A percentile compares a stretch with the other conserved stretches of the same genome.
These are phyloP conservation scores for Eutrema heterophyllum DNA, from an alignment of 345 rosid genomes.

Conservation along the genomic window DNA sequence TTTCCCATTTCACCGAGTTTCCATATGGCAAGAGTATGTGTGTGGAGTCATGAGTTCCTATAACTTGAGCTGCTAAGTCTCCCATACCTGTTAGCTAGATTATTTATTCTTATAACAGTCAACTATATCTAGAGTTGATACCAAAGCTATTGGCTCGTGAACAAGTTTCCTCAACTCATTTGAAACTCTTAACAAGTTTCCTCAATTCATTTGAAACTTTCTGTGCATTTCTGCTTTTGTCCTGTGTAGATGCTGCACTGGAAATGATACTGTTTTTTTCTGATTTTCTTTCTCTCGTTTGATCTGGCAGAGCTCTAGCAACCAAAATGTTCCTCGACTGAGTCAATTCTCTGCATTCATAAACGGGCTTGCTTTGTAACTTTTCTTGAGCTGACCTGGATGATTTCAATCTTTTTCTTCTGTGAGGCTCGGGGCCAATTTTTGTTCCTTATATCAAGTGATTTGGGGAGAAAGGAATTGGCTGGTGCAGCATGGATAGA, in stretches of 20 bases:
- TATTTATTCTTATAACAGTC: not conserved
- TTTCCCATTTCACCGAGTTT: not conserved
- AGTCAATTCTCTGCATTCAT: not conserved
- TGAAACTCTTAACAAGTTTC: not conserved
- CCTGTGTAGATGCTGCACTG: not conserved
- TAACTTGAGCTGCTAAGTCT: not conserved
- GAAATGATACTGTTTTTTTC: not conserved
- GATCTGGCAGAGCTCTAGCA: slow-evolving; percentile 31
- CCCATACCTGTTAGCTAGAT: not conserved
- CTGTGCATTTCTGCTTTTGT: not conserved
- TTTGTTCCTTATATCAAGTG: not conserved
- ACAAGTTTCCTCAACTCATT: not conserved
- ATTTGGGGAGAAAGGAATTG: not conserved
- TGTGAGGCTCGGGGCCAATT: not conserved
- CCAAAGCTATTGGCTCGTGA: not conserved
- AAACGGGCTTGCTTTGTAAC: not conserved
- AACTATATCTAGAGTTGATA: not conserved
- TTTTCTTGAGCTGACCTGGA: not conserved
- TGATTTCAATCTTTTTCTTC: not conserved
- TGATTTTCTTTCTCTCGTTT: not conserved
- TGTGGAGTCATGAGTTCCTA: not conserved
- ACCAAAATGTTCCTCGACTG: slow-evolving; percentile 25
- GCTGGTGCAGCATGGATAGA: not conserved
- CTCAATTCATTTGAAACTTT: not conserved
- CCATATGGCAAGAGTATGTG: not conserved